phyloP scores from a whole-genome alignment of 257 asterid species.

The Craterostigma plantagineum region DNA sequence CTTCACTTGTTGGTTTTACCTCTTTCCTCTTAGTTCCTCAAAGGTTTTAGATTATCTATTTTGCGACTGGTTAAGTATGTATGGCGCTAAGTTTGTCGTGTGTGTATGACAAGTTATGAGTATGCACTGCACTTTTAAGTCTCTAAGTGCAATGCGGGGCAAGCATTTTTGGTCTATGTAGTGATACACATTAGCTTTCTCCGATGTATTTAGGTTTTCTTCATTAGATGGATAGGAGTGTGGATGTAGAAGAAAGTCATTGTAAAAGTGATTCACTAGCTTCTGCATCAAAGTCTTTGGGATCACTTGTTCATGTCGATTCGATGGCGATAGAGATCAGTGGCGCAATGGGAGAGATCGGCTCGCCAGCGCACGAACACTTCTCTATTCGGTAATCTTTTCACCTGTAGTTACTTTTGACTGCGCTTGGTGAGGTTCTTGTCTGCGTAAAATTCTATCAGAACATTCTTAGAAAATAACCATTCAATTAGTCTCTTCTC shows the following conservation, averaged over 20 bases:
- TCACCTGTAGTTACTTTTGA: no score
- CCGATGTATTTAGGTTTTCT: slow-evolving; percentile 12
- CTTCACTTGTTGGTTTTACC: no score
- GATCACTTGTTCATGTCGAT: slow-evolving; percentile 29
- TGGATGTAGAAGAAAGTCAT: slow-evolving; percentile 12
- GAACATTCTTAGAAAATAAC: neutral
- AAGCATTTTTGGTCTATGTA: slow-evolving; percentile 5
- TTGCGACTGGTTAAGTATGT: no score
- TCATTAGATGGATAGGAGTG: slow-evolving; percentile 24
- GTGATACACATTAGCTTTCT: no score
- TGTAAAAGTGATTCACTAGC: slow-evolving; percentile 11
- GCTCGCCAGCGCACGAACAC: slow-evolving; percentile 23
- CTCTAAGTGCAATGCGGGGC: no score
- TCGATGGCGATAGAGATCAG: slow-evolving; percentile 38
- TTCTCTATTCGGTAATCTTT: slow-evolving; percentile 19
- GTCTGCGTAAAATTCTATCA: neutral
- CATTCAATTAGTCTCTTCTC: no score
- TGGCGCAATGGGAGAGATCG: slow-evolving; percentile 17
- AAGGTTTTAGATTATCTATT: no score
- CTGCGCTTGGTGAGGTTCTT: no score
- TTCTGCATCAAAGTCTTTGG: slow-evolving; percentile 21
- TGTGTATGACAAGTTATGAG: no score
- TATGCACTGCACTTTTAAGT: no score
- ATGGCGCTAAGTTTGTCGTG: no score
- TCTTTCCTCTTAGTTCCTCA: no score